A percentile compares a stretch with the other conserved stretches of the same genome.
Evolutionary conservation across 352 stramenopile species (phyloP).

Genomic region (Phytophthora agathidicida): DNA sequence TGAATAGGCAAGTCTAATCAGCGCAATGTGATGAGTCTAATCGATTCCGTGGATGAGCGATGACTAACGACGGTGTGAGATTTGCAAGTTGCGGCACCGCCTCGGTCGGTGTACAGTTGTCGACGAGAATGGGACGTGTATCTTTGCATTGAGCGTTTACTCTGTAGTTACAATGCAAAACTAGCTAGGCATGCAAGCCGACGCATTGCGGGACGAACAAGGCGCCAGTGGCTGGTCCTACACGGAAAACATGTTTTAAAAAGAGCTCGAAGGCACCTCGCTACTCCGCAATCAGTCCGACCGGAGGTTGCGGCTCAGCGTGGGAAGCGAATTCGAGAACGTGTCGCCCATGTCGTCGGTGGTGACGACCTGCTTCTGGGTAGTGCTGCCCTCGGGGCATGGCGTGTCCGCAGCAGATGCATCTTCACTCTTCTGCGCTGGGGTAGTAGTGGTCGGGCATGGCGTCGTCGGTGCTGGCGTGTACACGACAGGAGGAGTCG

Average conservation of each 20-base stretch:
- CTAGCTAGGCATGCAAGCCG: constrained; percentile 6
- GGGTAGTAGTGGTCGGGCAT: constrained; percentile 4
- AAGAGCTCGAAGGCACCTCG: background rate
- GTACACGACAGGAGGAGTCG: background rate
- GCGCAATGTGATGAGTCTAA: constrained; percentile 7
- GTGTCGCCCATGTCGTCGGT: constrained; percentile 26
- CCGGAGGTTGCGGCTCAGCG: constrained; percentile 26
- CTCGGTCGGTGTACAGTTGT: too few species aligned
- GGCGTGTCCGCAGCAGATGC: constrained; percentile 6
- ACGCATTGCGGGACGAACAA: constrained; percentile 16
- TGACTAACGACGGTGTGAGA: background rate
- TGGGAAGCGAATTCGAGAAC: constrained; percentile 16
- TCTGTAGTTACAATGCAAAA: constrained; percentile 31
- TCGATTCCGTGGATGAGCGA: constrained; percentile 11
- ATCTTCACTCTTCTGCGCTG: constrained; percentile 5
- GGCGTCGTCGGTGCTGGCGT: too few species aligned
- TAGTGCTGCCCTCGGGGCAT: background rate
- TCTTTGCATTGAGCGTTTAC: constrained; percentile 31
- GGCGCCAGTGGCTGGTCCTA: constrained; percentile 9
- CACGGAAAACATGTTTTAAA: constrained; percentile 22
- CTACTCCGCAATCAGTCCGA: constrained; percentile 20
- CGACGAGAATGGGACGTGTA: constrained; percentile 3
- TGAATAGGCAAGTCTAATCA: too few species aligned
- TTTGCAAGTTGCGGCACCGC: too few species aligned
- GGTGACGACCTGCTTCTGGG: constrained; percentile 10